Percentiles rank a stretch among this genome's conserved stretches.
phyloP scores from a whole-genome alignment of 2,329 filamentous ascomycete genomes.

The Stylonectria norvegica region DNA sequence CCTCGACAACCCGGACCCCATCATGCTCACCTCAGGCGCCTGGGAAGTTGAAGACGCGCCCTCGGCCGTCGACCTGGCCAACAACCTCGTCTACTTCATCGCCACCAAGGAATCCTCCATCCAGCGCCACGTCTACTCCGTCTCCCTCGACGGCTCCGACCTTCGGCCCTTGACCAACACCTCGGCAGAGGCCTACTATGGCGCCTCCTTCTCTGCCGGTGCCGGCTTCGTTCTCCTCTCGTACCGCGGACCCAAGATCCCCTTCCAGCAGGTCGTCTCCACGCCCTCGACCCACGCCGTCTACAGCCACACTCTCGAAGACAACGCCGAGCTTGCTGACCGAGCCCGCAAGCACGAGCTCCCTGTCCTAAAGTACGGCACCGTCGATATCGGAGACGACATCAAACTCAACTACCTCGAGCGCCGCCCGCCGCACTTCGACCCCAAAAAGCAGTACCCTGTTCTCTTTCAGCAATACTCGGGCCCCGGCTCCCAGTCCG shows the following conservation, averaged over 20 bases:
- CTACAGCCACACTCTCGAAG: conserved; percentile 71
- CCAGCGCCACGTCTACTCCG: conserved; percentile 87
- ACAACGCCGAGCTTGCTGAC: conserved; percentile 68
- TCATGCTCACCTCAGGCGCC: conserved; percentile 79
- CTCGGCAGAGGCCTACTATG: conserved; percentile 72
- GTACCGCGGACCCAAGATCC: conserved; percentile 80
- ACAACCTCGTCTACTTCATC: conserved; percentile 88
- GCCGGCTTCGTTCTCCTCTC: conserved; percentile 80
- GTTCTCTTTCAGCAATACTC: conserved; percentile 95
- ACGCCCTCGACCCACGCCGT: conserved; percentile 65
- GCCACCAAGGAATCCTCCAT: conserved; percentile 83
- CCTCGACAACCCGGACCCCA: conserved; percentile 74
- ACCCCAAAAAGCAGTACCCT: conserved; percentile 79
- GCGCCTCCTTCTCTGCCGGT: conserved; percentile 76
- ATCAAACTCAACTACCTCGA: conserved; percentile 72
- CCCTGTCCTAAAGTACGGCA: conserved; percentile 78
- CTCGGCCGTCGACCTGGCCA: conserved; percentile 76
- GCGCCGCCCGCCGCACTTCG: conserved; percentile 84
- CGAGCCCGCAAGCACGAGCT: conserved; percentile 74
- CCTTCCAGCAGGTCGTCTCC: conserved; percentile 86
- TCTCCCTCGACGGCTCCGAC: conserved; percentile 75
- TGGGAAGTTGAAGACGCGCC: conserved; percentile 92
- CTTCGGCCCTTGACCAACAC: conserved; percentile 72
- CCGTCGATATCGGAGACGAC: conserved; percentile 74
- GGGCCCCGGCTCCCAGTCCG: conserved; percentile 87